Percentiles rank a stretch among this genome's conserved stretches.
Conservation (phyloP, 768 basidiomycete genomes). For the Xerocomus brunneocitrinus region DNA sequence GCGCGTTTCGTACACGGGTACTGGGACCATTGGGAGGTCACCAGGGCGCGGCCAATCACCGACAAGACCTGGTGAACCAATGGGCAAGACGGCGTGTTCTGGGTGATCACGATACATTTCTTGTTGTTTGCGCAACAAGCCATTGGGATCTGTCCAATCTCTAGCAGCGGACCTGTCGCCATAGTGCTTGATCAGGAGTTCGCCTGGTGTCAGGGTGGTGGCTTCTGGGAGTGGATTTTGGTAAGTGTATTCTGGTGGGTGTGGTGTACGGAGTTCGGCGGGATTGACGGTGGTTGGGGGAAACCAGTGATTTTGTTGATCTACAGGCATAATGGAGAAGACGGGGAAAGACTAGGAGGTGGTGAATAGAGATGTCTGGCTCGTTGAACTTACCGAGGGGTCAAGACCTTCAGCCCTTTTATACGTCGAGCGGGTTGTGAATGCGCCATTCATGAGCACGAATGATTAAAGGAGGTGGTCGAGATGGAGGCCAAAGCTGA, state of each 20-base stretch:
- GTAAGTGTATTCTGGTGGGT: neutral
- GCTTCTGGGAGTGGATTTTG: neutral
- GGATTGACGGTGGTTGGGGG: slow-evolving; percentile 5
- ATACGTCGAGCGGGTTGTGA: neutral
- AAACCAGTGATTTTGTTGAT: neutral
- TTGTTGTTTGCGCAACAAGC: neutral
- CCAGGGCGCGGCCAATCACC: neutral
- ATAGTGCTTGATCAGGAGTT: slow-evolving; percentile 1
- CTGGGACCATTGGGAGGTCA: neutral
- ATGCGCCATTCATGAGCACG: neutral
- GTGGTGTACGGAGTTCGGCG: neutral
- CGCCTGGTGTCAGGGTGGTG: neutral
- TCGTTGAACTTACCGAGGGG: neutral
- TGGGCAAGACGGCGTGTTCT: neutral
- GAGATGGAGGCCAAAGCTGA: no score
- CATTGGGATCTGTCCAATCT: neutral
- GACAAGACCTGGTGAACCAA: neutral
- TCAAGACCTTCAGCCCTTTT: neutral
- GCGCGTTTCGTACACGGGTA: neutral
- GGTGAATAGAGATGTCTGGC: neutral
- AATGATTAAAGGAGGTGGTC: neutral
- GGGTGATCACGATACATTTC: neutral
- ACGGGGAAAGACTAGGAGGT: neutral
- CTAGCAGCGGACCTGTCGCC: neutral
- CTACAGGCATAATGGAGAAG: slow-evolving; percentile 1